These are phyloP conservation scores for Xylaria cubensis DNA, from an alignment of 495 filamentous ascomycete genomes.

Conservation along the genomic window DNA sequence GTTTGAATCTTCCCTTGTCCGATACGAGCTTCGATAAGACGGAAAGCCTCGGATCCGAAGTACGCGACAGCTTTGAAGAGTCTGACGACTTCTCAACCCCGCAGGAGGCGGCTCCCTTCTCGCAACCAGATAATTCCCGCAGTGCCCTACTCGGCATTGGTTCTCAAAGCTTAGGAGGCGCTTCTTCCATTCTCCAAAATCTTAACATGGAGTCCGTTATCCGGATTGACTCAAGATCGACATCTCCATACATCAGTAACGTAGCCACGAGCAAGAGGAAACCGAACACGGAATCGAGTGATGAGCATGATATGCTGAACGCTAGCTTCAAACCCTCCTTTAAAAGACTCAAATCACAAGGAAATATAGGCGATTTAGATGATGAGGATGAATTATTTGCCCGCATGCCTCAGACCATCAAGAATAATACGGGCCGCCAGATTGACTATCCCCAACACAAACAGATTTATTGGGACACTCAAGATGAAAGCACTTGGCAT, in stretches of 20 bases:
- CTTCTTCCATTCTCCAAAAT: slow-evolving; percentile 50
- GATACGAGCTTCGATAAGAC: slow-evolving; percentile 39
- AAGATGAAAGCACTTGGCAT: slow-evolving; percentile 57
- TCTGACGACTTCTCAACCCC: slow-evolving; percentile 45
- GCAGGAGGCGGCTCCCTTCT: slow-evolving; percentile 27
- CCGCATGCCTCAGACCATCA: slow-evolving; percentile 44
- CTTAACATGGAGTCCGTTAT: slow-evolving; percentile 51
- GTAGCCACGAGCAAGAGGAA: slow-evolving; percentile 55
- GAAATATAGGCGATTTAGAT: slow-evolving; percentile 30
- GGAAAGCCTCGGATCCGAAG: slow-evolving; percentile 45
- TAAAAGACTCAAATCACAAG: slow-evolving; percentile 54
- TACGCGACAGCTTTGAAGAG: slow-evolving; percentile 52
- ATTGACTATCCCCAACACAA: slow-evolving; percentile 58
- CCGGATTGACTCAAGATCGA: slow-evolving; percentile 24
- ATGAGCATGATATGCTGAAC: slow-evolving; percentile 39
- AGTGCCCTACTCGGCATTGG: slow-evolving; percentile 44
- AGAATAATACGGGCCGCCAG: slow-evolving; percentile 48
- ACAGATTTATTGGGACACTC: slow-evolving; percentile 56
- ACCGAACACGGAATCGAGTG: slow-evolving; percentile 44
- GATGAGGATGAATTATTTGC: slow-evolving; percentile 47
- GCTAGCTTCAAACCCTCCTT: slow-evolving; percentile 43
- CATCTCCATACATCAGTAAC: slow-evolving; percentile 33
- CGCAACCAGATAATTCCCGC: slow-evolving; percentile 42
- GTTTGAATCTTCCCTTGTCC: slow-evolving; percentile 54
- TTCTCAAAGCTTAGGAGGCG: slow-evolving; percentile 53